These are phyloP conservation scores for Mrakia frigida DNA, from an alignment of 768 basidiomycete species.

Conservation along the genomic window DNA sequence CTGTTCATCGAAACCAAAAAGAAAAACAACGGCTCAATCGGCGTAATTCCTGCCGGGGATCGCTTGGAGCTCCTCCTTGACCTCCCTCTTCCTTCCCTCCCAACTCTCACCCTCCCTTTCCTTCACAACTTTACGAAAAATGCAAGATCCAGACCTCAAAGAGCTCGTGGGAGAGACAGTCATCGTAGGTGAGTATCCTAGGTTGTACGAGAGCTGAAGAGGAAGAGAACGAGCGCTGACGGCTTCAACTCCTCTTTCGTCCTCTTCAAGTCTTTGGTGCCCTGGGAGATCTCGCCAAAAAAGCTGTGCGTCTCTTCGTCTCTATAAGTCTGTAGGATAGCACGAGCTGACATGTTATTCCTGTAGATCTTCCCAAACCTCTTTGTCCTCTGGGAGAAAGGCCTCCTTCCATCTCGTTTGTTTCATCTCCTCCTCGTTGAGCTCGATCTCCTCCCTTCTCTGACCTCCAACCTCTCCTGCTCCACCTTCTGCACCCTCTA, in stretches of 20 bases:
- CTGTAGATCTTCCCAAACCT: constrained; percentile 7
- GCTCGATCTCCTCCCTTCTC: not conserved
- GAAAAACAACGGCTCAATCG: too few relatives aligned
- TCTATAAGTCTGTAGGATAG: not conserved
- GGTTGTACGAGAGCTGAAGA: too few relatives aligned
- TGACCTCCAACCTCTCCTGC: not conserved
- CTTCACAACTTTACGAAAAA: not conserved
- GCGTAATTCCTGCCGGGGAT: too few relatives aligned
- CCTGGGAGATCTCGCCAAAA: constrained; percentile 6
- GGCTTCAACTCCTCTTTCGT: not conserved
- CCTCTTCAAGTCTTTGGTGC: constrained; percentile 2
- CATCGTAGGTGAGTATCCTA: not conserved
- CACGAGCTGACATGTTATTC: not conserved
- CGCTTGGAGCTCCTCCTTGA: too few relatives aligned
- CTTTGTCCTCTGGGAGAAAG: not conserved
- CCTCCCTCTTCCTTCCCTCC: too few relatives aligned
- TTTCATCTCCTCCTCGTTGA: not conserved
- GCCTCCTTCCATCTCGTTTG: not conserved
- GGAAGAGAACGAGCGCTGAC: not conserved
- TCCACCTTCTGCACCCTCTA: not conserved
- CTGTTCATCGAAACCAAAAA: too few relatives aligned
- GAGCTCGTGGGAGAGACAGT: not conserved
- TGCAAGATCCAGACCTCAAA: not conserved
- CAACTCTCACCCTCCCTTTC: not conserved
- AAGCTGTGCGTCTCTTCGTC: not conserved